Evolutionary conservation across 306 rosid species (phyloP), one percentile per base, ranked within the genome.

Genomic region (Medicago arabica): DNA sequence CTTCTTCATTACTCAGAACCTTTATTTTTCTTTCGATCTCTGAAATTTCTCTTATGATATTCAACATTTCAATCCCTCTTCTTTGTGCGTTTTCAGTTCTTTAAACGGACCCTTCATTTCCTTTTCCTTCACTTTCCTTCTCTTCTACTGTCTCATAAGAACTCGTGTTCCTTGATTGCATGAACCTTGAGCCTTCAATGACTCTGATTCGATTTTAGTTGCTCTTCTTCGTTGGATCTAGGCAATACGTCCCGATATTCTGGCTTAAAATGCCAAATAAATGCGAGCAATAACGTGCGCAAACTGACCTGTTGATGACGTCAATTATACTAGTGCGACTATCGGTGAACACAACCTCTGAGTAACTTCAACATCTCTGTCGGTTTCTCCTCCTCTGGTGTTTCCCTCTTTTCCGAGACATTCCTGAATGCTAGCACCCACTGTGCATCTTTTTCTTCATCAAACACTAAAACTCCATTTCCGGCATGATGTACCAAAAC

Each of bases 71-170:
- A 28, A 28, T 28, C 31, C 31, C 31, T 31, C 15, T 6, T 11
- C 9, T 57, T 57, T 61, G 44, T 61, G 41, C 18, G 7, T 61
- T 61, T 61, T 61, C 3, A 2, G 67, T 31, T 61, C 43, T 34
- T 8, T 11, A 61, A 31, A 4, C 0, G 65, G 4, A 25, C 16
- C 16, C 14, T 58, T 58, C n/a, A 7, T 59, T 59, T 59, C 65
- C 38, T 59, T 59, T 59, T 59, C 65, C 65, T 12, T 59, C 65
- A 59, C 25, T 59, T 11, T 59, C 16, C 40, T 25, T 59, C 65
- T 59, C 40, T 25, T 59, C 16, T 59, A 59, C 16, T 13, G 6
- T 59, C 10, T 25, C 18, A 59, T 25, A 25, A 7, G 39, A 25
- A 58, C 39, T 25, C 25, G 64, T 25, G 12, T 58, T 21, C 39